Evolutionary conservation across 768 basidiomycete species (phyloP).

Genomic region (Lentinula raphanica): DNA sequence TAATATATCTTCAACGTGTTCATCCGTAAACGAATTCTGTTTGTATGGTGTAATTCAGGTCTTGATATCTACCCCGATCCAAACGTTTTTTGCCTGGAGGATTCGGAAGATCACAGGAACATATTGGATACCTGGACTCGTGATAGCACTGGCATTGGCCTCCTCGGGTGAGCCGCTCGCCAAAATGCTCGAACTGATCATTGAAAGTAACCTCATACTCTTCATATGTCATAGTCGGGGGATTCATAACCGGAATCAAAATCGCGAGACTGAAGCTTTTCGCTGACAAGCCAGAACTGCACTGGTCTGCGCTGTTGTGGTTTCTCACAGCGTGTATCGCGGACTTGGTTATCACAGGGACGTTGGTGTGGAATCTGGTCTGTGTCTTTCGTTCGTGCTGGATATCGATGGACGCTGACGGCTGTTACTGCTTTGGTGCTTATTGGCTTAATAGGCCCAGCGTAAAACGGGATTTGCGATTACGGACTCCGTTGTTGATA

Average conservation of each 20-base stretch:
- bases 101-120: constrained; percentile 10
- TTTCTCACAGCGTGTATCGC: constrained; percentile 3
- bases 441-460: not conserved
- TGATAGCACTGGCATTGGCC: not conserved
- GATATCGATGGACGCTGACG: too few relatives aligned
- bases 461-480: constrained; percentile 5
- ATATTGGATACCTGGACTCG: constrained; percentile 6
- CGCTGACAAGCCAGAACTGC: constrained; percentile 2
- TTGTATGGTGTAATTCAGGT: too few relatives aligned
- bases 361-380: constrained; percentile 5
- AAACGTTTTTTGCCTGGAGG: constrained; percentile 13
- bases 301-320: constrained; percentile 6
- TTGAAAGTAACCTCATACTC: not conserved
- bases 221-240: not conserved
- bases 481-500: constrained; percentile 6
- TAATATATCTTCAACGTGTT: too few relatives aligned
- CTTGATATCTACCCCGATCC: constrained; percentile 14
- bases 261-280: constrained; percentile 3
- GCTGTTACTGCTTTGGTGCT: too few relatives aligned
- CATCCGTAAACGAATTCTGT: too few relatives aligned
- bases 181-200: too few relatives aligned
- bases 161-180: constrained; percentile 5
- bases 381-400: not conserved
- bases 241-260: not conserved
- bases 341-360: constrained; percentile 2